Evolutionary conservation across 2,329 filamentous ascomycete species (phyloP), one percentile per base, ranked within the genome.

Genomic region (Aspergillus sp.): DNA sequence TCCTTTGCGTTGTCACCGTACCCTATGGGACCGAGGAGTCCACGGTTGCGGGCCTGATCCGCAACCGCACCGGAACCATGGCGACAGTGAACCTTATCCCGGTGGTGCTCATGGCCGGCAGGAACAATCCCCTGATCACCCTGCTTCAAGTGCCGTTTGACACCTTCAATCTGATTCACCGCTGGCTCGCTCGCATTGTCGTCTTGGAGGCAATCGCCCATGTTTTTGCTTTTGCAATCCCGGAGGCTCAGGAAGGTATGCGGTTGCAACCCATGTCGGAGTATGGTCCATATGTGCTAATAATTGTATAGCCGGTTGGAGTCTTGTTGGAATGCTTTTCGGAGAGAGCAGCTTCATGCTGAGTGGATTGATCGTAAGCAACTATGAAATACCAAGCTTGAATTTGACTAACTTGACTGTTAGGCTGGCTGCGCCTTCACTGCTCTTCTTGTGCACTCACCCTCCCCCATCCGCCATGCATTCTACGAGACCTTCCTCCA

Each of bases 401-500:
- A n/a, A 27, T 4, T 25, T 39, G 54, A 57, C 61, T 68, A 41
- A 69, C 52, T 58, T 30, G 17, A 25, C 7, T n/a, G 54, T 42
- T 55, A 77, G 76, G 71, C 73, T 58, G 68, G 70, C n/a, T 73
- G 85, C 52, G 83, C 85, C 39, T 84, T 96, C 72, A 68, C 85
- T 42, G 73, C 90, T 48, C 81, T 98, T 49, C 71, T 90, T 57
- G 70, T 96, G 54, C 81, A 89, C 27, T 89, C 92, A 8, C 80
- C 90, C 57, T 94, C 92, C 2, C 89, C 92, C 0, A 73, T 99
- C 54, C 88, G 95, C 62, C 94, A 97, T 76, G 92, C 93, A 41
- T 97, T 96, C 74, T 99, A 99, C 80, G 95, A 99, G 79, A 96
- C 92, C 1, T 99, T 99, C 79, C 84, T 98, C 68, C 91, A 90